Base-by-base conservation (phyloP, 116 monocot genomes). In the Zostera marina region DNA sequence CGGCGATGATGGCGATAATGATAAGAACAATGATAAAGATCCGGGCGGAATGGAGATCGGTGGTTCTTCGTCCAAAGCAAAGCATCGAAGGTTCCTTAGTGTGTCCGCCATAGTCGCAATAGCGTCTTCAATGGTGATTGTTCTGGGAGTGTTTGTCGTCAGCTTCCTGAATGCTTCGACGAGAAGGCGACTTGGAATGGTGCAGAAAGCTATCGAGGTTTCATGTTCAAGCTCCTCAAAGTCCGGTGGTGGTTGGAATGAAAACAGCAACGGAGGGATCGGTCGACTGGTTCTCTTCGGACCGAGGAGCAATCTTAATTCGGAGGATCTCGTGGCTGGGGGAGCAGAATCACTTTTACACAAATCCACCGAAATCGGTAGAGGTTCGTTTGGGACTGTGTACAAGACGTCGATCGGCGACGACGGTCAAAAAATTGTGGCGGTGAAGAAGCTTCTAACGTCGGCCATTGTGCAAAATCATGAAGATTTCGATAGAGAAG, bases 401-500 rank as follows among this genome's bases (percentile, higher is more conserved):
- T 84, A 74, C 74, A 78, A 76, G 47, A 56, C 84, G 4, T 15
- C 78, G 11, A 54, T 77, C 21, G 71, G 71, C 20, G 81, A 60
- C 4, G 60, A 72, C 26, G 73, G 73, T 14, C 76, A 56, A 11
- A 63, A 71, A 52, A 42, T 53, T 3, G 53, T 81, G 8, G 90
- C 81, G 2, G 70, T 90, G 58, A 81, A 81, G 68, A 90, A 81
- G 65, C 67, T 90, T 20, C 21, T 74, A 14, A 73, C 76, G 10
- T 47, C 70, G 1, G 62, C 59, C 57, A 80, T 75, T 52, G 47
- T 78, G 11, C 71, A 52, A 12, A 76, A 58, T 72, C 84, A 81
- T 46, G 90, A 76, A 8, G 84, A 90, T 38, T 90, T 90, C 64
- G 90, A 90, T 38, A 44, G 78, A 16, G 84, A 90, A 43, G 76